Evolutionary conservation across 1,284 basidiomycete species (phyloP).

Genomic region (Xerocomus minutiporus): DNA sequence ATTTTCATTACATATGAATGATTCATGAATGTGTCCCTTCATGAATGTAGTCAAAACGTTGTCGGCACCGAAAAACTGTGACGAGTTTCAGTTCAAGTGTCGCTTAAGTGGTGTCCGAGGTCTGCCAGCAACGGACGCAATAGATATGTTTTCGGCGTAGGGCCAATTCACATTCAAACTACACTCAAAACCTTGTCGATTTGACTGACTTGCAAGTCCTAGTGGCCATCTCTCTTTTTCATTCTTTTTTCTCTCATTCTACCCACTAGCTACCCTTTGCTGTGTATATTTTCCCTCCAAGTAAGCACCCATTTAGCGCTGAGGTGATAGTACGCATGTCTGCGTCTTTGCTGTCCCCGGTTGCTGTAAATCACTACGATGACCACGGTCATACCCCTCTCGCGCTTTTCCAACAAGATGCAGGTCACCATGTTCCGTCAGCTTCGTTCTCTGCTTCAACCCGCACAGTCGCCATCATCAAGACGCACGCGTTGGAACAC

Average conservation of each 20-base stretch:
- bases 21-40: neutral
- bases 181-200: neutral
- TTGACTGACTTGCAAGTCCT: constrained; percentile 7
- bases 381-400: constrained; percentile 2
- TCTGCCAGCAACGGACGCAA: constrained; percentile 20
- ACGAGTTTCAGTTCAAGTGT: neutral
- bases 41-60: neutral
- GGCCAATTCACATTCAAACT: constrained; percentile 17
- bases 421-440: constrained; percentile 2
- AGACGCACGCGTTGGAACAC: constrained; percentile 63
- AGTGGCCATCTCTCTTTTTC: no score
- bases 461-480: constrained; percentile 75
- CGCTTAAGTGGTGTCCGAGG: constrained; percentile 27
- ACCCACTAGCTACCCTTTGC: constrained; percentile 14
- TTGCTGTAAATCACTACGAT: constrained; percentile 1
- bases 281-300: constrained; percentile 21
- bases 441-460: constrained; percentile 35
- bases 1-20: neutral
- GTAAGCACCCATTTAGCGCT: constrained; percentile 8
- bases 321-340: constrained; percentile 20
- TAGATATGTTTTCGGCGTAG: constrained; percentile 10
- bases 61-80: neutral
- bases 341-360: neutral
- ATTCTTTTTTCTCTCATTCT: no score
- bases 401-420: constrained; percentile 8